A percentile compares a stretch with the other conserved stretches of the same genome.
Conservation (phyloP, 2,329 filamentous ascomycete genomes). For the Teratosphaeria gauchensis region DNA sequence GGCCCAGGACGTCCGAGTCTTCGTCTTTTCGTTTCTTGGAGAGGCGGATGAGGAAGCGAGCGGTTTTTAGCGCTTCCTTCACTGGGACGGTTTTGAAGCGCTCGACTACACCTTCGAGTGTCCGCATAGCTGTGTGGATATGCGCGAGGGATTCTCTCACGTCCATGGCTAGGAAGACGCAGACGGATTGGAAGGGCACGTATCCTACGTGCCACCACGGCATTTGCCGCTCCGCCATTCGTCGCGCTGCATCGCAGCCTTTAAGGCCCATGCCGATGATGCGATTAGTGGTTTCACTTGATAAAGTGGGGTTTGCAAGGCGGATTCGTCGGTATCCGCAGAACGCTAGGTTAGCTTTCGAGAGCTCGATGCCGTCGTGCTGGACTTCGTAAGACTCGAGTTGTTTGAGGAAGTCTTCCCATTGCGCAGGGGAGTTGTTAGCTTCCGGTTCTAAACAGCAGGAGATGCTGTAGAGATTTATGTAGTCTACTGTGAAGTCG, state of each 20-base stretch:
- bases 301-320: conserved; percentile 39
- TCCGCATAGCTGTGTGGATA: conserved; percentile 42
- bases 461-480: conserved; percentile 44
- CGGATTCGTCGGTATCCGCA: conserved; percentile 48
- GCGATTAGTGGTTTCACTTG: conserved; percentile 34
- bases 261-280: conserved; percentile 38
- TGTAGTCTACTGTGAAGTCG: conserved; percentile 40
- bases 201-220: conserved; percentile 54
- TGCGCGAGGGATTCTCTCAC: conserved; percentile 39
- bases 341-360: conserved; percentile 47
- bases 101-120: conserved; percentile 22
- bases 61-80: conserved; percentile 46
- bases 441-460: conserved; percentile 45
- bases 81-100: conserved; percentile 27
- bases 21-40: conserved; percentile 45
- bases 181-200: conserved; percentile 50
- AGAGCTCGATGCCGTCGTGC: conserved; percentile 24
- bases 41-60: conserved; percentile 44
- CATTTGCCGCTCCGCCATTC: conserved; percentile 34
- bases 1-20: conserved; percentile 26
- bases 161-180: conserved; percentile 47
- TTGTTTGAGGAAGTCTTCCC: conserved; percentile 24
- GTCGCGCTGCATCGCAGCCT: conserved; percentile 40
- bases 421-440: conserved; percentile 19
- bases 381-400: conserved; percentile 21